Conservation (phyloP, 2,329 filamentous ascomycete species). For the Didymella segeticola region DNA sequence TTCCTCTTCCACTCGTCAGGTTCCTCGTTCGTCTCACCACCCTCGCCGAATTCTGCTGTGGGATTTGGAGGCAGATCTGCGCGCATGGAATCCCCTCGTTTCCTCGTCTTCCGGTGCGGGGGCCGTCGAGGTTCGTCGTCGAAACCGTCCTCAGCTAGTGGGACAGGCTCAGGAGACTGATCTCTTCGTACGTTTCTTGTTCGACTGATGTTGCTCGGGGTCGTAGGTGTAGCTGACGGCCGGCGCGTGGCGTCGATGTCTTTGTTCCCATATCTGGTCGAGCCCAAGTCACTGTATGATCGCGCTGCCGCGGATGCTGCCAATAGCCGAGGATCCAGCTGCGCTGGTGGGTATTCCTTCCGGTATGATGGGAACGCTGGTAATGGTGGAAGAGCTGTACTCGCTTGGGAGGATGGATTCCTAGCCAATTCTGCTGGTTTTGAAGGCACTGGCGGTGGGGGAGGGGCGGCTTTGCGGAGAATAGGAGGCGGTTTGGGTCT, state of each 20-base stretch:
- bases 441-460: conserved; percentile 26
- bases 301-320: conserved; percentile 43
- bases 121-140: conserved; percentile 27
- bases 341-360: conserved; percentile 55
- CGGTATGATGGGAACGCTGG: conserved; percentile 52
- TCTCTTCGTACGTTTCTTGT: conserved; percentile 27
- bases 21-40: conserved; percentile 33
- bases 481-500: conserved; percentile 15
- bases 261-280: conserved; percentile 23
- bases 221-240: conserved; percentile 8
- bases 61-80: conserved; percentile 43
- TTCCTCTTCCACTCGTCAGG: conserved; percentile 47
- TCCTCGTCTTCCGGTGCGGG: conserved; percentile 37
- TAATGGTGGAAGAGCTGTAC: conserved; percentile 6
- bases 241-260: conserved; percentile 7
- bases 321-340: conserved; percentile 29
- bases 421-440: conserved; percentile 29
- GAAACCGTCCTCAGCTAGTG: conserved; percentile 31
- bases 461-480: conserved; percentile 17
- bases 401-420: conserved; percentile 13
- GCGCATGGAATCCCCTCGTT: conserved; percentile 38
- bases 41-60: conserved; percentile 36
- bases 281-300: conserved; percentile 35
- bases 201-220: conserved; percentile 24
- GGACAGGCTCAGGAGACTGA: conserved; percentile 26